A percentile compares a stretch with the other conserved stretches of the same genome.
Evolutionary conservation across 2,329 filamentous ascomycete species (phyloP).

Genomic region (Chaetoscypha palmicola): DNA sequence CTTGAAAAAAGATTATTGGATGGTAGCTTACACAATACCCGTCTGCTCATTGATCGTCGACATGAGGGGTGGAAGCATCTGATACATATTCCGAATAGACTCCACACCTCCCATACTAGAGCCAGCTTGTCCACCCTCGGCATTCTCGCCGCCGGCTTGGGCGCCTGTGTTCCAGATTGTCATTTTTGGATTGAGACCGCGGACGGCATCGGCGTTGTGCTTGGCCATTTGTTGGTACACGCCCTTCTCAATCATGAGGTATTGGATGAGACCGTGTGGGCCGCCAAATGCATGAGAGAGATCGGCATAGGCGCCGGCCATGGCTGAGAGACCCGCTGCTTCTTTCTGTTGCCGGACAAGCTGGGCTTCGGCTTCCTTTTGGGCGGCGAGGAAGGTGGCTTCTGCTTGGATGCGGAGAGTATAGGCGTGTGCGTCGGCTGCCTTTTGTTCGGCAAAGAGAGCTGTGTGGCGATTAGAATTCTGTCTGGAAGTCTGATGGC

Average conservation of each 20-base stretch:
- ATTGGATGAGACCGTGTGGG: slow-evolving; percentile 70
- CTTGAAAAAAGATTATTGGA: background rate
- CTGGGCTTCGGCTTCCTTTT: slow-evolving; percentile 49
- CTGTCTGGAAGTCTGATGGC: too few relatives aligned
- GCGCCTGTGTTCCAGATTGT: slow-evolving; percentile 79
- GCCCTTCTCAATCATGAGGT: slow-evolving; percentile 80
- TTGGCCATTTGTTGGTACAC: slow-evolving; percentile 71
- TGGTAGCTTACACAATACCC: slow-evolving; percentile 47
- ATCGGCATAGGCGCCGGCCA: slow-evolving; percentile 73
- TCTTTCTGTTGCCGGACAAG: slow-evolving; percentile 60
- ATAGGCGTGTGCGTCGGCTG: slow-evolving; percentile 45
- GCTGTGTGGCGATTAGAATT: too few relatives aligned
- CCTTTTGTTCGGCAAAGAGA: slow-evolving; percentile 41
- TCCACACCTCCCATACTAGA: slow-evolving; percentile 48
- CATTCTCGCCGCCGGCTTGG: slow-evolving; percentile 33
- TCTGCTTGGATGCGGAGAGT: slow-evolving; percentile 38
- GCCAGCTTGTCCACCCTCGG: slow-evolving; percentile 32
- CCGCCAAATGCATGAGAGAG: slow-evolving; percentile 69
- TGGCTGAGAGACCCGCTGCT: slow-evolving; percentile 68
- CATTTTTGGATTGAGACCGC: slow-evolving; percentile 80
- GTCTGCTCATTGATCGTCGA: slow-evolving; percentile 85
- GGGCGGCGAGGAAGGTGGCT: slow-evolving; percentile 33
- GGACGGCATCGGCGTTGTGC: slow-evolving; percentile 69
- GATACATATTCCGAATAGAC: slow-evolving; percentile 74
- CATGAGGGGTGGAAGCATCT: slow-evolving; percentile 75